Percentiles rank a stretch among this genome's conserved stretches.
Conservation (phyloP, 2,329 filamentous ascomycete species). For the Davidsoniella neocaledoniae region DNA sequence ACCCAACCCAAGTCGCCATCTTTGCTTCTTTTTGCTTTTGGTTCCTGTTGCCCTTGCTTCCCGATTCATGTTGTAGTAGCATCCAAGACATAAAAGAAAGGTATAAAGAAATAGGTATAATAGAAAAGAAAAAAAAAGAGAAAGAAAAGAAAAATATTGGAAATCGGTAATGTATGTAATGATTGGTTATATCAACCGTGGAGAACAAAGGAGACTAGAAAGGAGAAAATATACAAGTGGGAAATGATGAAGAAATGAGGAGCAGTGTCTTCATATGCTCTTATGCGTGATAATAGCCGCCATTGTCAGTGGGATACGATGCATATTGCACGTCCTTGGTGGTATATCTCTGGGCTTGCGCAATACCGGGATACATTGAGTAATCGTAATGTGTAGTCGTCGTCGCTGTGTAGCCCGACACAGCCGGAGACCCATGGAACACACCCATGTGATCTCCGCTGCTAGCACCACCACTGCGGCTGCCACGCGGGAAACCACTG, state of each 20-base stretch:
- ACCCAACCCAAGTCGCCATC: too few species aligned
- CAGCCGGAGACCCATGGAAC: too few species aligned
- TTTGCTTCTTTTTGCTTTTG: background rate
- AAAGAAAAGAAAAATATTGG: too few species aligned
- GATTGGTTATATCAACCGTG: too few species aligned
- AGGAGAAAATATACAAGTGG: constrained; percentile 1
- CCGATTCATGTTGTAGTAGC: too few species aligned
- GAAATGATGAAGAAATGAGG: background rate
- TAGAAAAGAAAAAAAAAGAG: too few species aligned
- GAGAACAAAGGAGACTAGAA: constrained; percentile 3
- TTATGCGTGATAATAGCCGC: background rate
- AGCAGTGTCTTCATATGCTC: too few species aligned
- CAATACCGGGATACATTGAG: background rate
- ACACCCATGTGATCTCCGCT: too few species aligned
- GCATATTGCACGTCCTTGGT: background rate
- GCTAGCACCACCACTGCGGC: background rate
- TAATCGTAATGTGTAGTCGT: background rate
- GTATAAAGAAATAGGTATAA: too few species aligned
- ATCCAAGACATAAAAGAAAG: too few species aligned
- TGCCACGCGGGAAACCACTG: background rate
- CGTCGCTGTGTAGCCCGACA: background rate
- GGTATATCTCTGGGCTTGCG: background rate
- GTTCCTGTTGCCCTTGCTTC: background rate
- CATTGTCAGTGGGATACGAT: background rate
- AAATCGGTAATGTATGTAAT: too few species aligned